phyloP scores from a whole-genome alignment of 768 basidiomycete genomes.

The Xerocomus potaroensis region DNA sequence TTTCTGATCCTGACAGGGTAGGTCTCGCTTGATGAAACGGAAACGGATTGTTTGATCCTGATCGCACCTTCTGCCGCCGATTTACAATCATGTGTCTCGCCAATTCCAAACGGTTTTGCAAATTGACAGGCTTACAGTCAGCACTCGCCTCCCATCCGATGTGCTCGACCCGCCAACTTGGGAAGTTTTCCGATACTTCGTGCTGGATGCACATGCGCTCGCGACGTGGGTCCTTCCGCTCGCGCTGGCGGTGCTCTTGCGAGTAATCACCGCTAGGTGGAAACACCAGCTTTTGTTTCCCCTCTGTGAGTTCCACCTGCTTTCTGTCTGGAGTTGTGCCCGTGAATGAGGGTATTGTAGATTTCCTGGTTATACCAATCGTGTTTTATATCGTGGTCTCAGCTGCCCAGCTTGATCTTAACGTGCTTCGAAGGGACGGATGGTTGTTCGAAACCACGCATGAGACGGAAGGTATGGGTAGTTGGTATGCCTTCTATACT shows the following conservation, averaged over 20 bases:
- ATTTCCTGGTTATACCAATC: conserved; percentile 75
- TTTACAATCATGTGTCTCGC: background rate
- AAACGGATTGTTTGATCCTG: background rate
- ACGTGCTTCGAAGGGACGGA: conserved; percentile 54
- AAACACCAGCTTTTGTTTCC: conserved; percentile 93
- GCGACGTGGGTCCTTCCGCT: conserved; percentile 79
- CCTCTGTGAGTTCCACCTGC: conserved; percentile 51
- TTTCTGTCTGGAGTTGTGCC: background rate
- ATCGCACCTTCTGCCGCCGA: background rate
- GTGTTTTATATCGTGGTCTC: conserved; percentile 81
- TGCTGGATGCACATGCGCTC: conserved; percentile 58
- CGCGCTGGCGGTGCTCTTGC: conserved; percentile 66
- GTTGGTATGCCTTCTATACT: conserved; percentile 85
- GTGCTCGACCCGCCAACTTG: conserved; percentile 62
- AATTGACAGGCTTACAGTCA: conserved; percentile 68
- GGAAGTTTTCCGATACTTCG: conserved; percentile 64
- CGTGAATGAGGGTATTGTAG: conserved; percentile 32
- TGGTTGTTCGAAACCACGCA: conserved; percentile 78
- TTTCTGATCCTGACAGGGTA: conserved; percentile 91
- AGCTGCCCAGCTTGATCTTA: conserved; percentile 57
- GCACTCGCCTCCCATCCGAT: conserved; percentile 76
- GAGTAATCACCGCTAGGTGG: conserved; percentile 73
- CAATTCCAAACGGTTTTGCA: background rate
- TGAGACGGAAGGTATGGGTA: conserved; percentile 29
- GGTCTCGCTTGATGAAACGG: conserved; percentile 13